Conservation (phyloP, 169 alveolate genomes). For the Cryptosporidium baileyi region DNA sequence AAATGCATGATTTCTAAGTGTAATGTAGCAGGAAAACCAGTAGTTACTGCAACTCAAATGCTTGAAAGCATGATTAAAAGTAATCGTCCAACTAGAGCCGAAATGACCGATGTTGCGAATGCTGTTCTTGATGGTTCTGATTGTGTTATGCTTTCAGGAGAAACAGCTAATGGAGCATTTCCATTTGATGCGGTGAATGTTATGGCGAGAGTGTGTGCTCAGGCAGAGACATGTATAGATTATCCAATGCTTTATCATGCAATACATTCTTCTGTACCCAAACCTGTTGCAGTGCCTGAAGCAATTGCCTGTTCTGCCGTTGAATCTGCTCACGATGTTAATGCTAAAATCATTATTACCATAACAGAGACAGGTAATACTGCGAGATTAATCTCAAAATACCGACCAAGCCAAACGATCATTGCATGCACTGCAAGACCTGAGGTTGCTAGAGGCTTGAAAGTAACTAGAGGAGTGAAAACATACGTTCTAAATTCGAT, state of each 20-base stretch:
- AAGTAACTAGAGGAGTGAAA: constrained; percentile 91
- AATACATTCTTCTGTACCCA: constrained; percentile 72
- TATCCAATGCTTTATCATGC: constrained; percentile 76
- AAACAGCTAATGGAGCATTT: constrained; percentile 84
- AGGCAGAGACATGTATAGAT: constrained; percentile 85
- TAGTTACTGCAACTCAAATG: constrained; percentile 98
- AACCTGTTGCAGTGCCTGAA: constrained; percentile 84
- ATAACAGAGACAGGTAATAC: constrained; percentile 96
- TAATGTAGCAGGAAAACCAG: constrained; percentile 95
- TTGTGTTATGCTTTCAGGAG: constrained; percentile 93
- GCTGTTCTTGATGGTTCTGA: constrained; percentile 99
- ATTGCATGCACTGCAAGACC: constrained; percentile 83
- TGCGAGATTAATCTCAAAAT: constrained; percentile 95
- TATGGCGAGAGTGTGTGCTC: constrained; percentile 84
- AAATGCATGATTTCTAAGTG: constrained; percentile 95
- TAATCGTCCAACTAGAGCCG: constrained; percentile 99
- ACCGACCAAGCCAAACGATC: constrained; percentile 92
- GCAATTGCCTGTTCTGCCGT: constrained; percentile 90
- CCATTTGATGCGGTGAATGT: constrained; percentile 83
- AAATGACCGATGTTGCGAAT: constrained; percentile 98
- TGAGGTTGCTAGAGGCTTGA: constrained; percentile 89
- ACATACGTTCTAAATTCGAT: constrained; percentile 89
- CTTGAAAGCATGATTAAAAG: constrained; percentile 95
- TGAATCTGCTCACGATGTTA: constrained; percentile 85
- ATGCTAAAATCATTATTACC: constrained; percentile 90